Conservation (phyloP, 2,329 filamentous ascomycete species). For the Aspergillus proliferans region DNA sequence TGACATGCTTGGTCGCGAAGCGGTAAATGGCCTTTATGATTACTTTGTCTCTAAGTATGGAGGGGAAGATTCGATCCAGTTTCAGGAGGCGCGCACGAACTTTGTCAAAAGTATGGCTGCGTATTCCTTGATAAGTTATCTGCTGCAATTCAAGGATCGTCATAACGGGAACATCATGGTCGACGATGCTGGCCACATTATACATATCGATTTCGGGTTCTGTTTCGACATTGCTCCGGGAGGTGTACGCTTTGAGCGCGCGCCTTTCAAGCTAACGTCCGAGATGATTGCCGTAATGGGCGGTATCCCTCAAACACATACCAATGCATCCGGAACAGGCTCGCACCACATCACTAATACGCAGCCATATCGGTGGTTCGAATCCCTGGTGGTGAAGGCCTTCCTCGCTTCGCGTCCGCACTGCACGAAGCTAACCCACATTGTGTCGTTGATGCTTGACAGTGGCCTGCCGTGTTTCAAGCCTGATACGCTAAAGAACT, state of each 20-base stretch:
- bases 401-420: constrained; percentile 85
- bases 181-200: constrained; percentile 90
- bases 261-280: constrained; percentile 93
- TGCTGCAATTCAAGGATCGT: constrained; percentile 97
- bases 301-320: constrained; percentile 42
- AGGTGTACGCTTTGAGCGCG: constrained; percentile 94
- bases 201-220: constrained; percentile 99
- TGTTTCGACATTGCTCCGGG: constrained; percentile 98
- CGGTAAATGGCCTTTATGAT: constrained; percentile 95
- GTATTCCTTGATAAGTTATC: constrained; percentile 92
- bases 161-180: constrained; percentile 99
- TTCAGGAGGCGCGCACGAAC: constrained; percentile 91
- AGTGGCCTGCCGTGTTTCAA: constrained; percentile 97
- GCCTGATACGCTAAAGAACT: constrained; percentile 86
- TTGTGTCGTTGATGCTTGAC: constrained; percentile 92
- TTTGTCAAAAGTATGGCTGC: constrained; percentile 99
- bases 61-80: constrained; percentile 87
- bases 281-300: constrained; percentile 99
- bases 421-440: constrained; percentile 79
- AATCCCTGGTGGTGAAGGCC: constrained; percentile 91
- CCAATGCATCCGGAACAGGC: constrained; percentile 22
- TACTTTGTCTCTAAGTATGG: constrained; percentile 98
- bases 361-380: constrained; percentile 90
- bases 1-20: constrained; percentile 96
- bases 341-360: constrained; percentile 55